Conservation (phyloP, 139 green algal genomes). For the Tetradesmus lagerheimii region DNA sequence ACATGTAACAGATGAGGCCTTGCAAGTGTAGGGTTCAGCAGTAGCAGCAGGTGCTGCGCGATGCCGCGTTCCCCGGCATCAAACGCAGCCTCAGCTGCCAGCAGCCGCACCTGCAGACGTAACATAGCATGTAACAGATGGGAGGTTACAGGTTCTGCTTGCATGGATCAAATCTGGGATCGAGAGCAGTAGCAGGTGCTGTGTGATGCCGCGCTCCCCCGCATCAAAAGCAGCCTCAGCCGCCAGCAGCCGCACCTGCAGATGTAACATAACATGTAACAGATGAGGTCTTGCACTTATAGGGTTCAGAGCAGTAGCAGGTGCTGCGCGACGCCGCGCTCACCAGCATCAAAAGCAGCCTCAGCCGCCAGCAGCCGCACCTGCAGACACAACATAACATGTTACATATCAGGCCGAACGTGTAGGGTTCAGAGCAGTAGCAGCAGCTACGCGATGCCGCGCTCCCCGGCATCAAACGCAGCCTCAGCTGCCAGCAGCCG, state of each 20-base stretch:
- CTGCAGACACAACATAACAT: not conserved
- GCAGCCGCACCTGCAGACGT: conserved; percentile 28
- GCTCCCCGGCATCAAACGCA: conserved; percentile 9
- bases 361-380: conserved; percentile 43
- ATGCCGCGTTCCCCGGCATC: not conserved
- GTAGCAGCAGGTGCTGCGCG: conserved; percentile 20
- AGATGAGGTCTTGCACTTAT: not conserved
- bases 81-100: conserved; percentile 18
- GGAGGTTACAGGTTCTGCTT: no score
- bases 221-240: conserved; percentile 20
- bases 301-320: not conserved
- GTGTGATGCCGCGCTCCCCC: not conserved
- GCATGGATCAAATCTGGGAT: not conserved
- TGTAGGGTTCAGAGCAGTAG: not conserved
- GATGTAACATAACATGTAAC: no score
- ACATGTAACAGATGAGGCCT: no score
- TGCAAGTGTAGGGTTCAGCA: not conserved
- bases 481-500: conserved; percentile 32
- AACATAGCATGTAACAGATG: not conserved
- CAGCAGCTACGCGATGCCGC: not conserved
- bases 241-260: conserved; percentile 36
- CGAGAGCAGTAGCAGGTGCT: conserved; percentile 5
- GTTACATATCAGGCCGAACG: no score
- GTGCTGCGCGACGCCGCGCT: not conserved
- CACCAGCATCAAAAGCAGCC: conserved; percentile 1